A percentile compares a stretch with the other conserved stretches of the same genome.
Evolutionary conservation across 2,329 filamentous ascomycete genomes (phyloP).

Genomic region (Fusarium hainanense): DNA sequence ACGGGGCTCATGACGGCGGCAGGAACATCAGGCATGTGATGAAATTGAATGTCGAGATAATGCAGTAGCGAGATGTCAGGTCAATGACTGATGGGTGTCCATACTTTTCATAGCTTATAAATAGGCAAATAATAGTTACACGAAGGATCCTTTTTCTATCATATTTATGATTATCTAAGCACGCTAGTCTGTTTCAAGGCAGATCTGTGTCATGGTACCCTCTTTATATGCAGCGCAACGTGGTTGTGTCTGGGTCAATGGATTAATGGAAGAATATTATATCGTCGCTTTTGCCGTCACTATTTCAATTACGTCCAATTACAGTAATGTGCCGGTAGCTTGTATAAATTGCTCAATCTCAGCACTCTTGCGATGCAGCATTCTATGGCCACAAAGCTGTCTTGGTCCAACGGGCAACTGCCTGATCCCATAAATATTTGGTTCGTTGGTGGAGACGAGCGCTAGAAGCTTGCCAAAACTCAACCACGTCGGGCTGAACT

Average conservation of each 20-base stretch:
- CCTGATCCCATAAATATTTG: background rate
- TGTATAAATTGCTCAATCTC: background rate
- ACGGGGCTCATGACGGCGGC: background rate
- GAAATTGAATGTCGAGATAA: background rate
- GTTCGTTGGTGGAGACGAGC: conserved; percentile 13
- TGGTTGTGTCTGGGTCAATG: background rate
- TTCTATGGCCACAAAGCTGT: background rate
- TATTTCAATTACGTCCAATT: rapidly evolving
- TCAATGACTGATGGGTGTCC: background rate
- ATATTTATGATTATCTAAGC: background rate
- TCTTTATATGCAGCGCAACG: background rate
- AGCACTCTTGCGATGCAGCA: background rate
- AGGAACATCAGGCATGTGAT: background rate
- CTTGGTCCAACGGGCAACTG: background rate
- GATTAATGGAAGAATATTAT: background rate
- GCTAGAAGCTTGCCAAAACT: conserved; percentile 21
- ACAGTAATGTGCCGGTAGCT: background rate
- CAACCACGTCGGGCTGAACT: background rate
- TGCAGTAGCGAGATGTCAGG: background rate
- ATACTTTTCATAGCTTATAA: background rate
- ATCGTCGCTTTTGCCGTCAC: background rate
- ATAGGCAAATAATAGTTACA: background rate
- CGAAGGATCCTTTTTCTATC: background rate
- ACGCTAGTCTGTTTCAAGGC: background rate
- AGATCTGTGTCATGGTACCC: background rate